Evolutionary conservation across 257 asterid genomes (phyloP), one percentile per base, ranked within the genome.

Genomic region (Paulownia fortunei): DNA sequence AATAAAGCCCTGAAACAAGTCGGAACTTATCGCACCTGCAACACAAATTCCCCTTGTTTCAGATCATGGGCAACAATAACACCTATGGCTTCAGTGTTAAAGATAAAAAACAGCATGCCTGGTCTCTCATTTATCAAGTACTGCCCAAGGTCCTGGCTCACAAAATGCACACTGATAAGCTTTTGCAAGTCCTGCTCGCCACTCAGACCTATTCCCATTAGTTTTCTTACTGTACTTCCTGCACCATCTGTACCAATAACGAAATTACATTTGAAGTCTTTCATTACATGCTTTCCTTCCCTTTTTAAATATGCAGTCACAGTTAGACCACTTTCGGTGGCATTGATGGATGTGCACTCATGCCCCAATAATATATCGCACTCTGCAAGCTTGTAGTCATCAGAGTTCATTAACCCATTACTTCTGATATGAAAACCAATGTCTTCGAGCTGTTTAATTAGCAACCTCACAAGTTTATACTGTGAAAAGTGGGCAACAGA

Each of bases 401-500:
- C 74, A 63, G 76, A 69, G 77, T 61, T 73, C 49, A 36, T 58
- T 30, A 34, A 21, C 74, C 55, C 84, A 75, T 80, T 81, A 46
- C 80, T 74, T 55, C 79, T 71, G 65, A 82, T 68, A 42, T 47
- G 74, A 80, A 91, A 93, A 55, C 90, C 94, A 44, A 82, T 86
- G 74, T 83, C 86, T 77, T 90, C 83, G 32, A 93, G 91, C 84
- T 93, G 92, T 80, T 90, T 81, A 73, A 86, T 69, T 65, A 93
- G 89, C 82, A 95, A 76, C 32, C 84, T 74, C 82, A 86, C 81
- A 61, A 95, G 94, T 82, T 95, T 95, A 82, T 95, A 90, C 86
- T 95, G 99, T 56, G 99, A 91, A 83, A 90, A 95, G 86, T 95
- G 98, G 62, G 99, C 97, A 83, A 95, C 99, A 61, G 98, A 90